These are phyloP conservation scores for Lentinus polychrous DNA, from an alignment of 1,284 basidiomycete species.

Conservation along the genomic window DNA sequence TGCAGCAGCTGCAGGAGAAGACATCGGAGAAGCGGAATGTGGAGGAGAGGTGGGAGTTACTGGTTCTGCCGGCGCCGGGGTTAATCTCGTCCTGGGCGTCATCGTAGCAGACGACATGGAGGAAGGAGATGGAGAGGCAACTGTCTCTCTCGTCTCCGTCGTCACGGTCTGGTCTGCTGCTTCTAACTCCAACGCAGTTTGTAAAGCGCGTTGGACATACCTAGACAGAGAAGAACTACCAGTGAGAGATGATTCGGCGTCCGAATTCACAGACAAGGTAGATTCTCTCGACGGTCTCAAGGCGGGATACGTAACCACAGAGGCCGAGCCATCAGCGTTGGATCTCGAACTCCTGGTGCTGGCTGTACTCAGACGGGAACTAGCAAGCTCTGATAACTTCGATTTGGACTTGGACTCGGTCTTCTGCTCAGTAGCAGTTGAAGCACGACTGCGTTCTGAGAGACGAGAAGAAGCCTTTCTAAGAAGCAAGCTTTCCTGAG, in stretches of 20 bases:
- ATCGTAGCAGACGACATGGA: neutral
- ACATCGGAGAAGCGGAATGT: neutral
- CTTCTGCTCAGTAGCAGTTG: conserved; percentile 5
- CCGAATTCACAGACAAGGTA: conserved; percentile 29
- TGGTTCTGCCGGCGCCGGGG: neutral
- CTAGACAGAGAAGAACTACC: conserved; percentile 43
- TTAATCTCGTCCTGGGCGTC: neutral
- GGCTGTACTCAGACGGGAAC: conserved; percentile 35
- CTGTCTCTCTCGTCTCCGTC: conserved; percentile 3
- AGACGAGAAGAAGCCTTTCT: conserved; percentile 13
- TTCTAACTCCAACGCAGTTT: conserved; percentile 36
- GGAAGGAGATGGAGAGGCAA: neutral
- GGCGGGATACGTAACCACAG: conserved; percentile 58
- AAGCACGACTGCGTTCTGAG: conserved; percentile 4
- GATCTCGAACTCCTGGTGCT: conserved; percentile 41
- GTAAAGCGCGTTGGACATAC: conserved; percentile 54
- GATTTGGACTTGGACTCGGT: conserved; percentile 36
- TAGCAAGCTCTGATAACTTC: conserved; percentile 57
- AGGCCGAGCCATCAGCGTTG: conserved; percentile 42
- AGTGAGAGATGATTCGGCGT: conserved; percentile 14
- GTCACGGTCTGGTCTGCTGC: conserved; percentile 16
- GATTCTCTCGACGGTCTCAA: conserved; percentile 59
- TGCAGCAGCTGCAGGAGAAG: conserved; percentile 4
- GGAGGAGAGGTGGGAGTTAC: conserved; percentile 3
- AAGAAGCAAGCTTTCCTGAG: conserved; percentile 14